These are phyloP conservation scores for Candida methanosorbosa DNA, from an alignment of 805 yeast species.

Conservation along the genomic window DNA sequence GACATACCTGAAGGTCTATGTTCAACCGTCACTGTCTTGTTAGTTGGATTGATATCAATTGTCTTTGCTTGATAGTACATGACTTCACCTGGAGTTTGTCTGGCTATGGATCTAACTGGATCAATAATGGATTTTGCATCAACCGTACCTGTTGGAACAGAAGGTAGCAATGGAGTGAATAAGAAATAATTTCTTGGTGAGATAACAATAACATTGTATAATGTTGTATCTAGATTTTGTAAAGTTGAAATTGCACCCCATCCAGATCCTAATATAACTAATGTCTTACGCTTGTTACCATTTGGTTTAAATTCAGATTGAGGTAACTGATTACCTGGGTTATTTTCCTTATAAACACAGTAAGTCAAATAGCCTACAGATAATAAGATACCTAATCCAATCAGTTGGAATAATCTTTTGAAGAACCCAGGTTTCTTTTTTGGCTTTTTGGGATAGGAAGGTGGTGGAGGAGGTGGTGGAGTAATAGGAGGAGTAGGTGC, in stretches of 20 bases:
- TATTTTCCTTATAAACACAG: constrained; percentile 50
- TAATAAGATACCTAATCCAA: constrained; percentile 39
- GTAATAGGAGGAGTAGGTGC: constrained; percentile 1
- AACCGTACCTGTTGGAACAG: constrained; percentile 88
- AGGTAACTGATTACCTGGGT: constrained; percentile 51
- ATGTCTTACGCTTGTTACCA: constrained; percentile 57
- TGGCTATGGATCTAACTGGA: constrained; percentile 79
- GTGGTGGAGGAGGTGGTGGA: constrained; percentile 3
- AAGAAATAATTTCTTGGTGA: constrained; percentile 92
- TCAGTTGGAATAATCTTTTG: constrained; percentile 35
- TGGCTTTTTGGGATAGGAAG: not conserved
- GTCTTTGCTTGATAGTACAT: constrained; percentile 87
- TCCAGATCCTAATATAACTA: constrained; percentile 79
- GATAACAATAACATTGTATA: constrained; percentile 80
- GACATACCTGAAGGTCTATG: constrained; percentile 42
- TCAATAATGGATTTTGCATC: constrained; percentile 87
- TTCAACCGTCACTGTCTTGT: constrained; percentile 53
- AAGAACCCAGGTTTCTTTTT: constrained; percentile 19
- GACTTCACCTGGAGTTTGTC: constrained; percentile 65
- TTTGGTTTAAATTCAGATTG: constrained; percentile 36
- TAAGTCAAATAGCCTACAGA: constrained; percentile 53
- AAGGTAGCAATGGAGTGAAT: constrained; percentile 91
- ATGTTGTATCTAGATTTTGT: constrained; percentile 74
- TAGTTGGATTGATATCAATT: constrained; percentile 66
- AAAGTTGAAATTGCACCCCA: constrained; percentile 88